These are phyloP conservation scores for Nematodospora anomalae DNA, from an alignment of 1,139 yeast species.

Conservation along the genomic window DNA sequence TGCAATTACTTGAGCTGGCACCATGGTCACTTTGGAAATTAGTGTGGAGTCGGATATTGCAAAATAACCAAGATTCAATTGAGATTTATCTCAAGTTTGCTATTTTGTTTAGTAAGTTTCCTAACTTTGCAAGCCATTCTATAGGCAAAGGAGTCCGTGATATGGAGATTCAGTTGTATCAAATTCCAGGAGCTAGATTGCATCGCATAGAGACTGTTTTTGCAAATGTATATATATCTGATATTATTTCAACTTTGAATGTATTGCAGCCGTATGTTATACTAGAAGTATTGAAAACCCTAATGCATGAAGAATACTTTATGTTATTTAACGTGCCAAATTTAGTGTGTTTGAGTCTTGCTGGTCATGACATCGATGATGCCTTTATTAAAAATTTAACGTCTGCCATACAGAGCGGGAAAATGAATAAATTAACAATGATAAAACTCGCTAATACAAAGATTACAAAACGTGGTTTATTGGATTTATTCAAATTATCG, in stretches of 20 bases:
- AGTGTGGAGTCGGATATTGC: conserved; percentile 35
- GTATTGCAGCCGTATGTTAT: conserved; percentile 20
- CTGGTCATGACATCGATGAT: conserved; percentile 34
- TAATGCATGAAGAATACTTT: conserved; percentile 26
- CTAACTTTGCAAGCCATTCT: conserved; percentile 28
- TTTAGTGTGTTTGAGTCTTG: conserved; percentile 35
- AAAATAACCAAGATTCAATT: conserved; percentile 31
- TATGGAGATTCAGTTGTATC: conserved; percentile 2
- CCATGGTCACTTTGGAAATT: conserved; percentile 31
- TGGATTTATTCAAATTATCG: conserved; percentile 15
- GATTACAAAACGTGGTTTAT: conserved; percentile 9
- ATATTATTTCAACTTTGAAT: conserved; percentile 16
- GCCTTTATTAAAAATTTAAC: conserved; percentile 28
- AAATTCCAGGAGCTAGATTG: conserved; percentile 8
- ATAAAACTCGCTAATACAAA: conserved; percentile 21
- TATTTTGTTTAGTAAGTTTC: conserved; percentile 17
- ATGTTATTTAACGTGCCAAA: conserved; percentile 30
- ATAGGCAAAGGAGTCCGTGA: conserved; percentile 3
- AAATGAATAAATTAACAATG: conserved; percentile 23
- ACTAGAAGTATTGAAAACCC: conserved; percentile 17
- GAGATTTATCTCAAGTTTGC: conserved; percentile 32
- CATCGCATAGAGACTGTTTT: conserved; percentile 41
- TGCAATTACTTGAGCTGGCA: conserved; percentile 22
- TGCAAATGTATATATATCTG: conserved; percentile 25
- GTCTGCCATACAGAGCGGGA: conserved; percentile 25